Evolutionary conservation across 2,329 filamentous ascomycete species (phyloP), one percentile per base, ranked within the genome.

Genomic region (Arthrocladium fulminans): DNA sequence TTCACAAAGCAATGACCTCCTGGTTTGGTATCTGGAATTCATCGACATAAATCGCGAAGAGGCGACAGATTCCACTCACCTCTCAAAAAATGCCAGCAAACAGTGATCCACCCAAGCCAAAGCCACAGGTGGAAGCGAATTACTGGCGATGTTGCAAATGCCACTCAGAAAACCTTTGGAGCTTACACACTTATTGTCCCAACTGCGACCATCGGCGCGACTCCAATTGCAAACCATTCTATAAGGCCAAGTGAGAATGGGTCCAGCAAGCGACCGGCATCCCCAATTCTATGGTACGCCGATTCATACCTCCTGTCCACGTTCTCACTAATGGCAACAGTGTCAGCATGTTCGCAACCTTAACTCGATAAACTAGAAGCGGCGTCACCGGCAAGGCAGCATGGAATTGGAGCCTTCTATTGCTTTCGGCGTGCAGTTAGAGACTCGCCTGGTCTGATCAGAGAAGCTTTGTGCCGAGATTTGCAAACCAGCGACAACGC

Each of bases 131-230:
- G 15, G 22, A 44, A 19, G 41, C 41, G 24, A 44, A 44, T 27
- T 44, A 44, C 41, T 44, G 41, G 41, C 41, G 27, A 8, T 44
- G 41, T 19, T 44, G 41, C 27, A 30, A 32, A 32, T 44, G 41
- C 22, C 30, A 32, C 17, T 15, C 19, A 10, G 41, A 44, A 27
- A 44, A 44, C 41, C 23, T 44, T n/a, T 44, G 41, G 41, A 30
- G 24, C 24, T 19, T 44, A 32, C 41, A 44, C n/a, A 44, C 23
- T 6, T 19, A 13, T 32, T 44, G 41, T 19, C 41, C 41, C 24
- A 44, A 44, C 17, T 44, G 41, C n/a, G 22, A 44, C 8, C 41
- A 44, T 32, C 23, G 41, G 24, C 24, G 41, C 15, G 41, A 44
- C 17, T 20, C 27, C 3, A 44, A 32, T 30, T 44, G 41, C 41